Conservation (phyloP, 192 early-diverging fungal genomes). For the Backusella australiensis region DNA sequence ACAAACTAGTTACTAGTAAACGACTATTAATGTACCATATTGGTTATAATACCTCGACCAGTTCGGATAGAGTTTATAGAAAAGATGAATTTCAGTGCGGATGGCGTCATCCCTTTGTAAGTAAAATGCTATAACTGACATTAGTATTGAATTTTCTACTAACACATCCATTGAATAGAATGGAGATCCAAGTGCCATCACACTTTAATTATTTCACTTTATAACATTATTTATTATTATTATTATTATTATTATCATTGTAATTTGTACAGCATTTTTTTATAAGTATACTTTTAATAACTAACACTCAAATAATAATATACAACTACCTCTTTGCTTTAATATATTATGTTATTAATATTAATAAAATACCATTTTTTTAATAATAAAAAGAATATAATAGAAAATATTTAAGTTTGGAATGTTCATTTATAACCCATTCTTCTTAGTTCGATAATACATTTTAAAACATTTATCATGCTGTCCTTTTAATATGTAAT, state of each 20-base stretch:
- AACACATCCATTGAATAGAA: slow-evolving; percentile 20
- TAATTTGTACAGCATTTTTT: neutral
- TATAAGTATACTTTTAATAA: slow-evolving; percentile 8
- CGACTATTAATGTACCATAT: slow-evolving; percentile 51
- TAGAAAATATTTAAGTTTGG: slow-evolving; percentile 6
- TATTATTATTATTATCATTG: neutral
- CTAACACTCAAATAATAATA: neutral
- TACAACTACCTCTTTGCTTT: neutral
- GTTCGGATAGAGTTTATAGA: slow-evolving; percentile 42
- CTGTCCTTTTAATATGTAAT: neutral
- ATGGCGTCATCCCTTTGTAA: slow-evolving; percentile 57
- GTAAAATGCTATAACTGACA: slow-evolving; percentile 9
- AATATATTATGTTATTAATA: neutral
- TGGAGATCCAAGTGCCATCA: slow-evolving; percentile 34
- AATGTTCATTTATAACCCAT: neutral
- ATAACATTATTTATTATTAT: neutral
- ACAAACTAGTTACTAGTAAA: slow-evolving; percentile 47
- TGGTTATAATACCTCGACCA: slow-evolving; percentile 54
- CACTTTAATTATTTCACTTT: slow-evolving; percentile 17
- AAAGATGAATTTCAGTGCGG: slow-evolving; percentile 56
- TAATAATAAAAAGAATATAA: neutral
- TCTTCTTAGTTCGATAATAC: neutral
- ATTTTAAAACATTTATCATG: neutral
- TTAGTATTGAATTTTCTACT: neutral
- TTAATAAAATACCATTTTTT: neutral